Base-by-base conservation (phyloP, 2,329 filamentous ascomycete species). In the Alternaria sp. region DNA sequence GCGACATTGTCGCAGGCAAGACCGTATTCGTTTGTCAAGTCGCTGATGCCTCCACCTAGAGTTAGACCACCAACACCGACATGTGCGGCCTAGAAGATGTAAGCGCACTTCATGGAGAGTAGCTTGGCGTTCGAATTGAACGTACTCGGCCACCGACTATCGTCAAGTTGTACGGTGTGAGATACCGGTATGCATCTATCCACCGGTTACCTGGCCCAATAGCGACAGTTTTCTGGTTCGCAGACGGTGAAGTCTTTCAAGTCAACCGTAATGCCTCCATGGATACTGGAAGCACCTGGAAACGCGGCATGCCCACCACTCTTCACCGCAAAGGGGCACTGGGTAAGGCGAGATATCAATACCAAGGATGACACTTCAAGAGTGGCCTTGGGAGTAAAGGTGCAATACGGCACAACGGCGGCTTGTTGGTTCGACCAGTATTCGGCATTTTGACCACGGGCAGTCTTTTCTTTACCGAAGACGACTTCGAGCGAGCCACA, bases 11-110 rank as follows among this genome's bases (percentile, higher is more conserved):
- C 58, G 21, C 54, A 41, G 11, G 55, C 47, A 45, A 60, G n/a
- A n/a, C 58, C 58, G 23, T 56, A 33, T 18, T 55, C 26, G 21
- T 54, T 54, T 4, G 54, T 53, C n/a, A 55, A 51, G 6, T 45
- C 46, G n/a, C 61, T 57, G n/a, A 63, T 63, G 20, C 61, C 61
- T 20, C 61, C 61, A 8, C 61, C 61, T 5, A 63, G 53, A 12
- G 61, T 63, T 2, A 57, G 47, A 10, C 61, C 61, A 30, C 58
- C 51, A 43, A 63, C 49, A 12, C 60, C 60, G 11, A 62, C 60
- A 4, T 18, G 37, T 18, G 37, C 37, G 9, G 37, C 37, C 37
- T 41, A 41, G 8, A 41, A 18, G 9, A 41, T 41, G 37, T 41
- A 6, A 41, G 37, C 37, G n/a, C 37, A 41, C 15, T 41, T 18